Conservation (phyloP, 2,329 filamentous ascomycete genomes). For the Neofusicoccum laricinum region DNA sequence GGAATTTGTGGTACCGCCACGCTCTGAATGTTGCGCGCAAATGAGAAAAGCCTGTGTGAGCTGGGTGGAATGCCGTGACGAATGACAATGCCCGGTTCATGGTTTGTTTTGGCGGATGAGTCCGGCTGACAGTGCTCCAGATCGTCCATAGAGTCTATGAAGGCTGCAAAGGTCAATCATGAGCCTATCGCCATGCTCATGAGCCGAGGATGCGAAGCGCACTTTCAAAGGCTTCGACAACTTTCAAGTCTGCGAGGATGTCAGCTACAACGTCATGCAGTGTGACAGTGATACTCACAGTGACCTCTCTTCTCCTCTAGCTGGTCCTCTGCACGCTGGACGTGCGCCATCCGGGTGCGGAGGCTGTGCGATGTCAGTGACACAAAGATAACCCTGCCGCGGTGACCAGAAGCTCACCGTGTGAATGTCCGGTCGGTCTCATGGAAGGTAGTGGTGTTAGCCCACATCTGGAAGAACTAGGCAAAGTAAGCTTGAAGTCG, state of each 20-base stretch:
- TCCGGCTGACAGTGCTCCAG: not conserved
- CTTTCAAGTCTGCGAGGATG: conserved; percentile 37
- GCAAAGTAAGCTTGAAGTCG: conserved; percentile 46
- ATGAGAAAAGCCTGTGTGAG: not conserved
- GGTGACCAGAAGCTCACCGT: conserved; percentile 51
- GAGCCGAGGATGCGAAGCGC: conserved; percentile 45
- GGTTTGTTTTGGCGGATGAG: not conserved
- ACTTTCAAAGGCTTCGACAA: conserved; percentile 49
- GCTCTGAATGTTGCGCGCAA: not conserved
- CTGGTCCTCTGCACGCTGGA: conserved; percentile 68
- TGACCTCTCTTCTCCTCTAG: conserved; percentile 75
- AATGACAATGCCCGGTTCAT: not conserved
- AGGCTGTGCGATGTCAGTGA: conserved; percentile 49
- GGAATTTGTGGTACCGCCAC: not conserved
- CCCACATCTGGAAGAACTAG: conserved; percentile 80
- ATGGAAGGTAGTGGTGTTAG: conserved; percentile 65
- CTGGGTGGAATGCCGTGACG: not conserved
- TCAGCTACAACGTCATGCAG: not conserved
- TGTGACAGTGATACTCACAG: conserved; percentile 57
- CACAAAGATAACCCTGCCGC: not conserved
- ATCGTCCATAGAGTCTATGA: not conserved
- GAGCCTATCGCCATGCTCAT: not conserved
- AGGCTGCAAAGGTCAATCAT: not conserved
- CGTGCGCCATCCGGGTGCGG: conserved; percentile 73
- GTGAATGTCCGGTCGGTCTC: conserved; percentile 77